Evolutionary conservation across 2,329 filamentous ascomycete species (phyloP), one percentile per base, ranked within the genome.

Genomic region (Bipolaris sorokiniana): DNA sequence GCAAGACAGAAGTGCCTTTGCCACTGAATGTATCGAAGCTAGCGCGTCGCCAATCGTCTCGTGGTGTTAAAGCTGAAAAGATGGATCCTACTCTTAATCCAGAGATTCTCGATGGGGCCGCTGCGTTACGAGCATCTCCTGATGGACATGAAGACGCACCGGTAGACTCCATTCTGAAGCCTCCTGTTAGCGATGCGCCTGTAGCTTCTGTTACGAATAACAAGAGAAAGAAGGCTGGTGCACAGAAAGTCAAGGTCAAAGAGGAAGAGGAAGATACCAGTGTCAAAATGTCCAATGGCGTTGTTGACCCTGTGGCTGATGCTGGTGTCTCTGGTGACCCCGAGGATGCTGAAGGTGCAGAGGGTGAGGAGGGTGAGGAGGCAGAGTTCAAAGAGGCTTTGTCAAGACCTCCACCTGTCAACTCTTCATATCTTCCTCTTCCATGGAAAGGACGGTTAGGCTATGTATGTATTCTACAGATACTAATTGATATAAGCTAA

Each of bases 381-480:
- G 82, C 84, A 65, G 85, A 88, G 65, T 76, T 88, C 48, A 81
- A 84, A 62, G 81, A 83, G 65, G 86, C 86, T 18, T 67, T 84
- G 22, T 81, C 83, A 7, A 82, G 91, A 53, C 84, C 89, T 11
- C 91, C 92, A 6, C 86, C 92, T 0, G 87, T 96, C 15, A 90
- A 97, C 69, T 97, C 92, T 71, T 85, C 86, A 62, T 91, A 88
- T 68, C 81, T 97, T 18, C 94, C 94, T 22, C 76, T 97, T 20
- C 94, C 93, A 0, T 97, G 93, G 93, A 92, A 89, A 77, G 94
- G 94, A 0, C 85, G 93, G 26, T 74, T 97, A 59, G 93, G 93
- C 56, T 97, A 96, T 83, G 92, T 94, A 76, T 79, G 88, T 77
- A 22, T 48, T 53, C 61, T 59, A 46, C 45, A 55, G 20, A 36